Evolutionary conservation across 768 basidiomycete species (phyloP).

Genomic region (Hypholoma sublateritium): DNA sequence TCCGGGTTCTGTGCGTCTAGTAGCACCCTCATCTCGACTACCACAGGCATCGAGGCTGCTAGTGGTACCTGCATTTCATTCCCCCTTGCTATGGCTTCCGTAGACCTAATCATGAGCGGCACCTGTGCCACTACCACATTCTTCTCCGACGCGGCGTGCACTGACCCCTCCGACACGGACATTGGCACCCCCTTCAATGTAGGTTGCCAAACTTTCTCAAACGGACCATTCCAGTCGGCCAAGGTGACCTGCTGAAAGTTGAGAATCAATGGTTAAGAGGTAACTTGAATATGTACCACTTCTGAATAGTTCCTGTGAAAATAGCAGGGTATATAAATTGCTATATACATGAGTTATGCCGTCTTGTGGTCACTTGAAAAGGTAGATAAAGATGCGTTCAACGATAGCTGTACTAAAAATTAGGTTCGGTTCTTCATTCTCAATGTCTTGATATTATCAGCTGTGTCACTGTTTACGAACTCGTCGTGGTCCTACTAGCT

Average conservation of each 20-base stretch:
- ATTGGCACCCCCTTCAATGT: background rate
- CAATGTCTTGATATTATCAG: too few species aligned
- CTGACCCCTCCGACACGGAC: background rate
- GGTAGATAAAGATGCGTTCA: too few species aligned
- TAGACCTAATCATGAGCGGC: background rate
- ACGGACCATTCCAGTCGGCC: background rate
- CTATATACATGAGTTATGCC: too few species aligned
- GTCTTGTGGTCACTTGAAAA: too few species aligned
- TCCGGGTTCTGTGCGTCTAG: background rate
- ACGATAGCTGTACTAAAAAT: too few species aligned
- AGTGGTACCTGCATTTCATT: background rate
- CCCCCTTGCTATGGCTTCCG: background rate
- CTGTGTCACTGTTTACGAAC: too few species aligned
- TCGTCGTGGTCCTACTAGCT: too few species aligned
- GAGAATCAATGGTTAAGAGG: too few species aligned
- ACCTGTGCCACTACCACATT: background rate
- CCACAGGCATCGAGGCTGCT: background rate
- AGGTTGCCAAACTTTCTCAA: background rate
- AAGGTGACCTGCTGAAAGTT: conserved; percentile 1
- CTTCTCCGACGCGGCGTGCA: background rate
- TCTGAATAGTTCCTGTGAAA: too few species aligned
- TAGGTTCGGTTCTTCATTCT: too few species aligned
- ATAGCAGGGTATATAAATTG: too few species aligned
- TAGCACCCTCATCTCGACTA: background rate
- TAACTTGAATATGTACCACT: too few species aligned